phyloP scores from a whole-genome alignment of 495 filamentous ascomycete genomes.

The Ascobolus immersus region DNA sequence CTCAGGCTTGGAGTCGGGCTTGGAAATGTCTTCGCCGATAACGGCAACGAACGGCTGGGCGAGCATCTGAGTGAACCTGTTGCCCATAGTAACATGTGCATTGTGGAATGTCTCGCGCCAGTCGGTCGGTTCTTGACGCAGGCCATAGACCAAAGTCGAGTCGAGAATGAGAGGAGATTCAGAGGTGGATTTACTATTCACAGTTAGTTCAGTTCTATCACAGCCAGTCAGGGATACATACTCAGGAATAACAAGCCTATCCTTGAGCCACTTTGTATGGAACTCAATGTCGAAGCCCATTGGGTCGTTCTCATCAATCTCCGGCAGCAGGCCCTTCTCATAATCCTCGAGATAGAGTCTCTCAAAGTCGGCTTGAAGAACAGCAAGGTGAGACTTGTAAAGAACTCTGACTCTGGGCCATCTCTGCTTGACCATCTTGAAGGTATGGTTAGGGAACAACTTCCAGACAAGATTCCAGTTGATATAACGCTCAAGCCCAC shows the following conservation, averaged over 20 bases:
- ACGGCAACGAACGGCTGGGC: slow-evolving; percentile 14
- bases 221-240: slow-evolving; percentile 7
- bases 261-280: slow-evolving; percentile 47
- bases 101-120: slow-evolving; percentile 18
- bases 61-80: slow-evolving; percentile 20
- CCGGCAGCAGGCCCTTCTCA: slow-evolving; percentile 34
- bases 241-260: slow-evolving; percentile 23
- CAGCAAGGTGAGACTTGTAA: slow-evolving; percentile 34
- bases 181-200: slow-evolving; percentile 5
- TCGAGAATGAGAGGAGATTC: slow-evolving; percentile 22
- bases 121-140: slow-evolving; percentile 17
- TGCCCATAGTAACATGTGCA: slow-evolving; percentile 12
- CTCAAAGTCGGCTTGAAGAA: slow-evolving; percentile 54
- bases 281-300: slow-evolving; percentile 49
- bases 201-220: slow-evolving; percentile 2
- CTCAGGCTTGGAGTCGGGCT: slow-evolving; percentile 15
- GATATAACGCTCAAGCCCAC: slow-evolving; percentile 39
- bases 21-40: slow-evolving; percentile 9
- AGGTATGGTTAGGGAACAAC: slow-evolving; percentile 36
- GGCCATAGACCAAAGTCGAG: slow-evolving; percentile 26
- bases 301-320: slow-evolving; percentile 45
- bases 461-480: slow-evolving; percentile 50
- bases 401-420: slow-evolving; percentile 34
- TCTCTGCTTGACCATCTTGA: slow-evolving; percentile 29
- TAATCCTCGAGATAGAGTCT: slow-evolving; percentile 53